phyloP scores from a whole-genome alignment of 2,329 filamentous ascomycete species.

The Diaporthe ampelina region DNA sequence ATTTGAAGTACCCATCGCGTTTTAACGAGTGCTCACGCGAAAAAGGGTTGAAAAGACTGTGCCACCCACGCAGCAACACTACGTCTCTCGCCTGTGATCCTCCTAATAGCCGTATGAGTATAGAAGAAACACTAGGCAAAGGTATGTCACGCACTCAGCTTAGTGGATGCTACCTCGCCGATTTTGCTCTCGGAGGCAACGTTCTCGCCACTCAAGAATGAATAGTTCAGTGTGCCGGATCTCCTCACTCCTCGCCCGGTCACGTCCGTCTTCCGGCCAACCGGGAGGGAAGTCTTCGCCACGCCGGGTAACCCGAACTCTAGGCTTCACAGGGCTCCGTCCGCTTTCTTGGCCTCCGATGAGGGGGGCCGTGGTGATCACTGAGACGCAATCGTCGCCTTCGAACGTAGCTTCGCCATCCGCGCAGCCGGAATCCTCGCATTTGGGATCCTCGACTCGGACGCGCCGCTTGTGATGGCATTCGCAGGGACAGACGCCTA shows the following conservation, averaged over 20 bases:
- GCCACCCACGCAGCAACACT: neutral
- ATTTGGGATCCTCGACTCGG: neutral
- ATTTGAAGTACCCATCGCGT: neutral
- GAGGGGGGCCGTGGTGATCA: neutral
- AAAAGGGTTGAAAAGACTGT: too few relatives aligned
- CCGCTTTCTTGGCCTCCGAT: neutral
- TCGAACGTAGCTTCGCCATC: too few relatives aligned
- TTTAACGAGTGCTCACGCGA: too few relatives aligned
- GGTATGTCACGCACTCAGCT: neutral
- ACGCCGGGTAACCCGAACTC: neutral
- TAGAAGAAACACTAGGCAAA: neutral
- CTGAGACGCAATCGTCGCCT: neutral
- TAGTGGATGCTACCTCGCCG: neutral
- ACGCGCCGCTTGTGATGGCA: neutral
- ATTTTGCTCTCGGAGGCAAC: neutral
- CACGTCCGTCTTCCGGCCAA: neutral
- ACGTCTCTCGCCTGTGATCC: neutral
- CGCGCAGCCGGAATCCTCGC: neutral
- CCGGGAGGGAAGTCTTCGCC: too few relatives aligned
- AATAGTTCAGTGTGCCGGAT: too few relatives aligned
- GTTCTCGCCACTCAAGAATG: neutral
- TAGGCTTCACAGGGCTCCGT: neutral
- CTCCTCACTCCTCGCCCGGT: neutral
- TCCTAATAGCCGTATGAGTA: too few relatives aligned
- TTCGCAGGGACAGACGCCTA: conserved; percentile 8